Evolutionary conservation across 441 rosid species (phyloP).

Genomic region (Syzygium malaccense): DNA sequence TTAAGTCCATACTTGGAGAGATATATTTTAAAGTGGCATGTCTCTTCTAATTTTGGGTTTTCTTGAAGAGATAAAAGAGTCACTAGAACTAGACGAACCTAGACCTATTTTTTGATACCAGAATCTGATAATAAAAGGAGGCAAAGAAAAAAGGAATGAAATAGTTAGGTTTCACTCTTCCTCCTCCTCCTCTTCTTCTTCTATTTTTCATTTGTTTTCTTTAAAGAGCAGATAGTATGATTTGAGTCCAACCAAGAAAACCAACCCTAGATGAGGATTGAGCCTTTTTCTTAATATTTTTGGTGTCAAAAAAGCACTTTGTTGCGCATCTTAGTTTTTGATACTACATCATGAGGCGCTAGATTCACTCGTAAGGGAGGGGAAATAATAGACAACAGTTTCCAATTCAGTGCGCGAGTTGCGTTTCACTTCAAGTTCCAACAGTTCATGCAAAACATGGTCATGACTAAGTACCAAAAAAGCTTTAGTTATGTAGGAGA

Average conservation of each 20-base stretch:
- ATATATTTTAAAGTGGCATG: neutral
- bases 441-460: neutral
- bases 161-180: neutral
- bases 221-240: neutral
- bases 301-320: neutral
- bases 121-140: neutral
- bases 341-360: neutral
- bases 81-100: neutral
- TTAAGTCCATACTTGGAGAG: neutral
- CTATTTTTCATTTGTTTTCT: neutral
- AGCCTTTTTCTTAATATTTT: neutral
- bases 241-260: neutral
- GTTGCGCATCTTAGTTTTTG: neutral
- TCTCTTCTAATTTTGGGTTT: neutral
- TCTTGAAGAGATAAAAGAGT: neutral
- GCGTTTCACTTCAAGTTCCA: slow-evolving; percentile 44
- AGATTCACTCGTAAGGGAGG: neutral
- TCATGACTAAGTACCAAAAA: neutral
- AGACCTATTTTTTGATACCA: neutral
- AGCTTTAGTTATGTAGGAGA: neutral
- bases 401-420: neutral
- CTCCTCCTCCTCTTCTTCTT: neutral
- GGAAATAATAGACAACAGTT: neutral
- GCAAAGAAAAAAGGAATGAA: neutral
- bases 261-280: neutral